These are phyloP conservation scores for Colletotrichum gigasporum DNA, from an alignment of 2,329 filamentous ascomycete species.

Conservation along the genomic window DNA sequence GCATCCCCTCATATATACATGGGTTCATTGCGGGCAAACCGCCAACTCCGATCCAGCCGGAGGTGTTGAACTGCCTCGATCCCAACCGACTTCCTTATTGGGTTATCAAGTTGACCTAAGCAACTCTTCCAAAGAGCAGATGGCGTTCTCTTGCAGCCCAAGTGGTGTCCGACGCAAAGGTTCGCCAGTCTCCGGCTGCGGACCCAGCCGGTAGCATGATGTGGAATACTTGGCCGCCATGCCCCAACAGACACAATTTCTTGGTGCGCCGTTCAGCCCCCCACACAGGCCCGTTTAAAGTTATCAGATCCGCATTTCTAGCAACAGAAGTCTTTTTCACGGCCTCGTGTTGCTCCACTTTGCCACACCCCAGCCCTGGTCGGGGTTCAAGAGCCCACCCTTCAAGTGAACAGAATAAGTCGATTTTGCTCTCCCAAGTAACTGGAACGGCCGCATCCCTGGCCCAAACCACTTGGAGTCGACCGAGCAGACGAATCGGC, in stretches of 20 bases:
- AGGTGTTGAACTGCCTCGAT: not conserved
- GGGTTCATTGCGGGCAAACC: not conserved
- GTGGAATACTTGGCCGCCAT: not conserved
- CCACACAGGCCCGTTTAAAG: constrained; percentile 3
- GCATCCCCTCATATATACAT: not conserved
- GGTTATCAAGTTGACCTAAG: not conserved
- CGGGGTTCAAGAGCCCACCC: not conserved
- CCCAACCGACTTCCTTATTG: not conserved
- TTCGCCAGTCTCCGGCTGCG: not conserved
- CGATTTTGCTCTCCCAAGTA: not conserved
- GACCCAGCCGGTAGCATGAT: not conserved
- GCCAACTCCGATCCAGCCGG: not conserved
- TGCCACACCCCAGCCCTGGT: not conserved
- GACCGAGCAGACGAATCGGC: not conserved
- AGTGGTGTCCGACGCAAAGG: not conserved
- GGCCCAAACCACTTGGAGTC: not conserved
- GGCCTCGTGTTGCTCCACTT: constrained; percentile 6
- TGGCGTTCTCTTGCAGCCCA: not conserved
- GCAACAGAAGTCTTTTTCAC: not conserved
- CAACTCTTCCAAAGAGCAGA: not conserved
- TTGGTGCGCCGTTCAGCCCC: not conserved
- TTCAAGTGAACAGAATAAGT: not conserved
- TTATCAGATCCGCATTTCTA: constrained; percentile 27
- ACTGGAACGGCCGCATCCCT: not conserved
- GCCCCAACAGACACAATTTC: not conserved